Evolutionary conservation across 1,139 yeast species (phyloP), one percentile per base, ranked within the genome.

Genomic region (Sugiyamaella grinbergsii): DNA sequence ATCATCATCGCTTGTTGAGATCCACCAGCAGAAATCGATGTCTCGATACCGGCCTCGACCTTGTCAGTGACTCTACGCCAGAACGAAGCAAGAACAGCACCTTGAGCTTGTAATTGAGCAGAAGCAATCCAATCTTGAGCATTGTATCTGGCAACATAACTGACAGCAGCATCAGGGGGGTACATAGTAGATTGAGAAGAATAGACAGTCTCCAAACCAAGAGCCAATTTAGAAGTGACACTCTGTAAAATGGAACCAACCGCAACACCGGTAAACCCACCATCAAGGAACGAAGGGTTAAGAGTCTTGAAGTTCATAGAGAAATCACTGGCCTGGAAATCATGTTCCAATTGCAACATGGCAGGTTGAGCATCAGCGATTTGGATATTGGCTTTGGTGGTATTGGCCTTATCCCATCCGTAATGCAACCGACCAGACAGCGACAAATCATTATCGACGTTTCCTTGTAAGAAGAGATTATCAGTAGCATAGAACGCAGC

Each of bases 21-120:
- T 72, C 87, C 80, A 57, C 85, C 80, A 42, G 93, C 89, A 63
- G 85, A 82, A 62, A 93, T 70, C 62, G 88, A 87, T 54, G 97
- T 86, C 76, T 93, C 98, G 60, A 93, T 78, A 74, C 97, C 98
- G 54, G 96, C 98, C 75, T 93, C 98, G 56, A 93, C 95, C 69
- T 85, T 86, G 64, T 88, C 91, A 54, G 94, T 79, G 62, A 91
- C 90, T 70, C 80, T 86, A 77, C 95, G 85, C 94, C 95, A 91
- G 82, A 88, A 91, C 24, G 96, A 85, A 46, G 94, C 93, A 59
- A 85, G 78, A 50, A 90, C 69, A 34, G 95, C 82, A 68, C 98
- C 98, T 71, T 87, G 93, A 52, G 95, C 96, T 71, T 89, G 95
- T 60, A 90, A 70, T 77, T 90, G 97, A 56, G 95, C 96, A 50